Evolutionary conservation across 2,329 filamentous ascomycete genomes (phyloP), one percentile per base, ranked within the genome.

Genomic region (Pestalotiopsis sp.): DNA sequence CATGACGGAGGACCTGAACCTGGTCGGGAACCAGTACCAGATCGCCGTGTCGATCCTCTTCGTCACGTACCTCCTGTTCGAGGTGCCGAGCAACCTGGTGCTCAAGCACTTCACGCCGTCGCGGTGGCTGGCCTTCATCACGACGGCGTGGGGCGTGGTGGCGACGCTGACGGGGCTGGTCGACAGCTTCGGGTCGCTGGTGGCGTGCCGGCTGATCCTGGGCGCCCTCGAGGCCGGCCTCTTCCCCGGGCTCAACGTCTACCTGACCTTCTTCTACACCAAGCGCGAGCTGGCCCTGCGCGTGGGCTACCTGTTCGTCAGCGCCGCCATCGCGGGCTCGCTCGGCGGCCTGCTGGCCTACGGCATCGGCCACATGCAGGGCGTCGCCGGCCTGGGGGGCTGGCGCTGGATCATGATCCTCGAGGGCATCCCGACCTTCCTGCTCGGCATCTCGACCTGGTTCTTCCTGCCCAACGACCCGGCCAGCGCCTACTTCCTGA

Each of bases 261-360:
- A 93, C 73, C 83, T 94, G 20, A 93, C 92, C 0, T 87, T 93
- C 72, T 94, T 93, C 82, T 94, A 94, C 80, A 92, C 89, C 61
- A 92, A 91, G 75, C 85, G 86, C 36, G 92, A 94, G 78, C 85
- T 94, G 1, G 92, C 91, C 4, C 80, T 93, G 57, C 88, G 92
- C 2, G 90, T 93, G 3, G 91, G 90, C 1, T 93, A 93, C 73
- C 84, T 94, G 0, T 93, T 94, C 75, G 89, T 92, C 64, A 88
- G 85, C 58, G 87, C 92, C 1, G 92, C 92, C 1, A 82, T 93
- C 3, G 91, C 92, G 0, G 92, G 92, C 2, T 92, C 91, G 1
- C 86, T 89, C 27, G 92, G 92, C 5, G 93, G 93, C 0, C 80
- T 95, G 14, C 82, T 95, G 17, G 92, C 92, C 0, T 94, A 91